Percentiles rank a stretch among this genome's conserved stretches.
Conservation (phyloP, 2,329 filamentous ascomycete genomes). For the Fusarium mundagurra region DNA sequence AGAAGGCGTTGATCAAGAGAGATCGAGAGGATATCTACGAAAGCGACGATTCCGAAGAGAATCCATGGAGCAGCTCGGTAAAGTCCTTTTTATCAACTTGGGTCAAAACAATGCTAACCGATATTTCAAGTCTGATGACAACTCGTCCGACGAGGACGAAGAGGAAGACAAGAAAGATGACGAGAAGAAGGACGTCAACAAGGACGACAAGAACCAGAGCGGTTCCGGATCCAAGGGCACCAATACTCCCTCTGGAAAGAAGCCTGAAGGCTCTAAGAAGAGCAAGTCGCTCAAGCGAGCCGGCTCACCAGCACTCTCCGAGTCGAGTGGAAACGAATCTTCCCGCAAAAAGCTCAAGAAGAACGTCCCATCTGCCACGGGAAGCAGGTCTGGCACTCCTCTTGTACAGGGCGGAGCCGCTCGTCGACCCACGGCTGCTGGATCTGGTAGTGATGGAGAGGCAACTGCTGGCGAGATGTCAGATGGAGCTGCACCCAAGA, state of each 20-base stretch:
- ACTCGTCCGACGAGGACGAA: slow-evolving; percentile 51
- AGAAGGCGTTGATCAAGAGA: slow-evolving; percentile 83
- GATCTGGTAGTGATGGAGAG: slow-evolving; percentile 77
- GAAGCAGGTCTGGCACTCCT: slow-evolving; percentile 67
- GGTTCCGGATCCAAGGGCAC: slow-evolving; percentile 74
- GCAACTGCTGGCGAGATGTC: slow-evolving; percentile 75
- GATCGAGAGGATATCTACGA: slow-evolving; percentile 91
- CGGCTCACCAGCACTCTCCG: slow-evolving; percentile 86
- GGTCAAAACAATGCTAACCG: slow-evolving; percentile 31
- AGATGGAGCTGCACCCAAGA: slow-evolving; percentile 61
- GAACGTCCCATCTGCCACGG: slow-evolving; percentile 58
- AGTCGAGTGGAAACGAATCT: slow-evolving; percentile 92
- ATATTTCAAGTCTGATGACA: slow-evolving; percentile 58
- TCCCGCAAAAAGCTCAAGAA: slow-evolving; percentile 82
- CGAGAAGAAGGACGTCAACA: slow-evolving; percentile 56
- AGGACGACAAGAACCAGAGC: slow-evolving; percentile 61
- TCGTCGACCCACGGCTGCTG: slow-evolving; percentile 58
- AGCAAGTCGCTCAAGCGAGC: slow-evolving; percentile 79
- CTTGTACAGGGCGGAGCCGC: slow-evolving; percentile 53
- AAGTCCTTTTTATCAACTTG: not conserved
- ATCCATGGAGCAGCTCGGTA: slow-evolving; percentile 54
- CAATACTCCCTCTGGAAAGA: slow-evolving; percentile 63
- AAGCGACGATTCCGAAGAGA: slow-evolving; percentile 66
- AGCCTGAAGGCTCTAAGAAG: slow-evolving; percentile 58
- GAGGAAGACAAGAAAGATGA: slow-evolving; percentile 55